Base-by-base conservation (phyloP, 164 flowering plant species). In the Magnolia changhungtana region DNA sequence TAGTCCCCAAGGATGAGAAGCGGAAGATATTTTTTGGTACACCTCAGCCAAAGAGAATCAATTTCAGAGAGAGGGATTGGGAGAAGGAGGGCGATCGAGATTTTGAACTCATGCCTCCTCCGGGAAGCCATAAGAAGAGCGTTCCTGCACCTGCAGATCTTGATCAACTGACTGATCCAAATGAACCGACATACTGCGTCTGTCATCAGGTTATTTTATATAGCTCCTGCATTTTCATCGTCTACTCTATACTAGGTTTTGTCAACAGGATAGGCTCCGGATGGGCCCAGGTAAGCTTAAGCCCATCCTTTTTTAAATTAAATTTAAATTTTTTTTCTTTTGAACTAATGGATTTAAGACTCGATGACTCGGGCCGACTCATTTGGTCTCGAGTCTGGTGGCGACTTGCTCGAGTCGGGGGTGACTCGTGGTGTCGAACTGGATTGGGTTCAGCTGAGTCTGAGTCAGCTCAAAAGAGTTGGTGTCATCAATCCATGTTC, bases 101-200 rank as follows among this genome's bases (percentile, higher is more conserved):
- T 84, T 90, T 93, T 80, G 99, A 96, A 82, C 96, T 96, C 74
- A 94, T 96, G 98, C 99, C 99, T 79, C 99, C 99, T 77, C 99
- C 99, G 74, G 97, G 99, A 73, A 89, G 97, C 82, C 90, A 89
- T 76, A 92, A 85, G 77, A 94, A 84, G 87, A 95, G 82, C 13
- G 86, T 86, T 83, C 84, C 90, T 64, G 73, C 91, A 45, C 84
- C 92, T n/a, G 74, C 86, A 72, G 99, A 94, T 79, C 81, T 84
- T 77, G 99, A 96, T 75, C 99, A 94, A 72, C 94, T 96, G 55
- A 90, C 92, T 83, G 99, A 96, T 84, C 98, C 99, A 78, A 90
- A 94, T 79, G 98, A 96, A 81, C 99, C 99, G n/a, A 94, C 94
- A 63, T 96, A 96, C 82, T 96, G 98, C 67, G 88, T 96, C 71